A percentile compares a stretch with the other conserved stretches of the same genome.
Evolutionary conservation across 257 asterid genomes (phyloP).

Genomic region (Solanum stenotomum): DNA sequence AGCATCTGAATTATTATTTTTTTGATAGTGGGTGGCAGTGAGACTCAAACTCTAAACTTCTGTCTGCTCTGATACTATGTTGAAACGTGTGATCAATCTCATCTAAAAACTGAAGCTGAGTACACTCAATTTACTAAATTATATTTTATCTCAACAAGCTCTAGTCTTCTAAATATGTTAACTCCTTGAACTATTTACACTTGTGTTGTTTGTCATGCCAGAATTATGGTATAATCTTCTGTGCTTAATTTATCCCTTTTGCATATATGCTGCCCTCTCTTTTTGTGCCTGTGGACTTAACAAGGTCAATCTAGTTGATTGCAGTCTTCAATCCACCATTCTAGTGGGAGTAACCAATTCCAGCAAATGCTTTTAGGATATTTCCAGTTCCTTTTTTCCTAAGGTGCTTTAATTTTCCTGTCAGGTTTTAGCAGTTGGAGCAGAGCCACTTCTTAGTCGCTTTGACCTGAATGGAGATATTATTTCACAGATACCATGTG

Average conservation of each 20-base stretch:
- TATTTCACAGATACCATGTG: constrained; percentile 78
- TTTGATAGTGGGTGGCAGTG: background rate
- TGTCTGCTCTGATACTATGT: background rate
- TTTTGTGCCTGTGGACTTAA: background rate
- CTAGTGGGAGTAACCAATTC: background rate
- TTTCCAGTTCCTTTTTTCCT: background rate
- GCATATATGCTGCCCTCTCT: background rate
- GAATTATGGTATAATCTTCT: background rate
- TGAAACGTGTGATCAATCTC: background rate
- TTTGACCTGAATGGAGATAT: constrained; percentile 67
- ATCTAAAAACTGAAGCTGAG: background rate
- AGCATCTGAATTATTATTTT: background rate
- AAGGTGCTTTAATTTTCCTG: constrained; percentile 4
- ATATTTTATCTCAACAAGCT: background rate
- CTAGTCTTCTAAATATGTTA: background rate
- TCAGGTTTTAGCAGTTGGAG: constrained; percentile 85
- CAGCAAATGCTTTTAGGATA: background rate
- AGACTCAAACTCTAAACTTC: background rate
- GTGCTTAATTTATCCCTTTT: background rate
- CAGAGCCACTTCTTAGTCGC: constrained; percentile 68
- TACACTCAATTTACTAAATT: background rate
- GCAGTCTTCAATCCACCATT: background rate
- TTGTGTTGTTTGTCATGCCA: background rate
- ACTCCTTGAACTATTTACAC: background rate
- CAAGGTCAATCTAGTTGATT: background rate